Conservation (phyloP, 2,329 filamentous ascomycete species). For the Trichoderma sp. region DNA sequence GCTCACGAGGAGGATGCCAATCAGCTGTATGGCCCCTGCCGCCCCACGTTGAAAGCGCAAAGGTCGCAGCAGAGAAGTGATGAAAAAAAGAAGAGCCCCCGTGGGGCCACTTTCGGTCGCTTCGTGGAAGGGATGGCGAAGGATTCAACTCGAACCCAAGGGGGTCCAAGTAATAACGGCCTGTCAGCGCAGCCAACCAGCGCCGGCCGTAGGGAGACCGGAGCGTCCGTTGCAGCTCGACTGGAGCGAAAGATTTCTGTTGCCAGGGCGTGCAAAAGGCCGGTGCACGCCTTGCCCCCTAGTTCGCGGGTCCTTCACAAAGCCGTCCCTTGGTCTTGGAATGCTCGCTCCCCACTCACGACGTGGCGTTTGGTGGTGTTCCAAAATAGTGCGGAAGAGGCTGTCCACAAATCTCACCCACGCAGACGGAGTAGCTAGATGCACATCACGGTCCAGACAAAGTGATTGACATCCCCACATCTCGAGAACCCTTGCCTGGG, state of each 20-base stretch:
- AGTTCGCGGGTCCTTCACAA: slow-evolving; percentile 1
- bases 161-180: slow-evolving; percentile 31
- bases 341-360: slow-evolving; percentile 15
- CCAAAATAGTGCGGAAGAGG: slow-evolving; percentile 20
- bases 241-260: slow-evolving; percentile 3
- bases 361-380: slow-evolving; percentile 15
- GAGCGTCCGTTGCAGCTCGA: slow-evolving; percentile 16
- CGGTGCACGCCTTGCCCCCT: slow-evolving; percentile 4
- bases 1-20: slow-evolving; percentile 19
- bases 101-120: slow-evolving; percentile 13
- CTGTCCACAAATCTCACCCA: slow-evolving; percentile 25
- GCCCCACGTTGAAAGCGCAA: slow-evolving; percentile 7
- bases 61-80: slow-evolving; percentile 3
- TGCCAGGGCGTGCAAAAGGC: background rate
- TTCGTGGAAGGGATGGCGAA: slow-evolving; percentile 38
- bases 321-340: slow-evolving; percentile 23
- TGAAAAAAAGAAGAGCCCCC: background rate
- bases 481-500: slow-evolving; percentile 6
- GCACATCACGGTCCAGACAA: slow-evolving; percentile 27
- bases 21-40: slow-evolving; percentile 3
- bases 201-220: slow-evolving; percentile 17
- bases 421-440: slow-evolving; percentile 23
- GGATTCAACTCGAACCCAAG: slow-evolving; percentile 30
- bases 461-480: slow-evolving; percentile 25
- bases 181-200: slow-evolving; percentile 24